phyloP scores from a whole-genome alignment of 2,329 filamentous ascomycete genomes.

The Ophiostoma triangulosporum region DNA sequence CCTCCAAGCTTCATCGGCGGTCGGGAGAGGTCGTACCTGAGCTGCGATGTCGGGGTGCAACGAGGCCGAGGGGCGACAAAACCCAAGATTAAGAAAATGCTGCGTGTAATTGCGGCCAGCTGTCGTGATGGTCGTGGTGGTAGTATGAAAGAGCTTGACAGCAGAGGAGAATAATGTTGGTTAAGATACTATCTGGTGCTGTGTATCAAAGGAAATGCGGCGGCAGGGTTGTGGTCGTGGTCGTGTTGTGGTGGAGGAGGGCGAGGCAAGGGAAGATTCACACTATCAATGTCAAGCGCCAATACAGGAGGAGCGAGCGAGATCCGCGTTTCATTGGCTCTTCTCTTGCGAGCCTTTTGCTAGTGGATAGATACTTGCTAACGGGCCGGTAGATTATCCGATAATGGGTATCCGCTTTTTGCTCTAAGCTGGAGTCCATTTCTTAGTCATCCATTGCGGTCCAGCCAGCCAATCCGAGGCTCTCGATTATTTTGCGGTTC shows the following conservation, averaged over 20 bases:
- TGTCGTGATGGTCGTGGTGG: not conserved
- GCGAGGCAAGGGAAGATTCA: not conserved
- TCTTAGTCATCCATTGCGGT: not conserved
- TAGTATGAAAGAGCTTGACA: not conserved
- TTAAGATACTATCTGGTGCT: not conserved
- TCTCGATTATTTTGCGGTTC: slow-evolving; percentile 10
- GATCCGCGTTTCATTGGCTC: slow-evolving; percentile 3
- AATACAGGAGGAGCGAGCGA: not conserved
- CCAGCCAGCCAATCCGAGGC: slow-evolving; percentile 13
- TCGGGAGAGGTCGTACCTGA: not conserved
- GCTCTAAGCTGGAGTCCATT: no score
- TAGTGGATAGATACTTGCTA: not conserved
- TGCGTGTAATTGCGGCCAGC: not conserved
- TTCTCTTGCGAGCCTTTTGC: slow-evolving; percentile 3
- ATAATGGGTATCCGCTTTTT: not conserved
- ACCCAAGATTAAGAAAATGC: not conserved
- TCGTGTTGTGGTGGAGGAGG: not conserved
- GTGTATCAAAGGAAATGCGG: not conserved
- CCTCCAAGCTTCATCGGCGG: not conserved
- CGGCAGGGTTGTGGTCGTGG: not conserved
- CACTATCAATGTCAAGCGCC: not conserved
- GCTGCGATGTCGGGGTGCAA: not conserved
- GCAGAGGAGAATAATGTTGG: not conserved
- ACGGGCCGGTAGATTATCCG: not conserved
- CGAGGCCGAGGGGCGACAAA: not conserved